These are phyloP conservation scores for Celoporthe dispersa DNA, from an alignment of 2,329 filamentous ascomycete genomes.

Conservation along the genomic window DNA sequence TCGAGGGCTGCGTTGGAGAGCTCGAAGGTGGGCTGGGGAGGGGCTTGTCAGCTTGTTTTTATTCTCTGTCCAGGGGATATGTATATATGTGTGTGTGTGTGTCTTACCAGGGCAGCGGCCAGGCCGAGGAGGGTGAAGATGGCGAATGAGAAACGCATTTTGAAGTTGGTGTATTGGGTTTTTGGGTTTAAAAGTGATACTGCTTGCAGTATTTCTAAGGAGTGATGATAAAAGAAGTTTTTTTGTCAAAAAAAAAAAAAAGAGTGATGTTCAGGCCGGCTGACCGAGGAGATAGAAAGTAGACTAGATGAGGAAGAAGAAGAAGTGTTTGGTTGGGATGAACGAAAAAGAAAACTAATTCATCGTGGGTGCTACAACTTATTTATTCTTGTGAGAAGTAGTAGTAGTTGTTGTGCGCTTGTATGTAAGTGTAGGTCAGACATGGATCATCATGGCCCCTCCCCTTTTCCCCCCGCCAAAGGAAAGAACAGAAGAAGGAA, in stretches of 20 bases:
- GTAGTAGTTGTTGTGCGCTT: neutral
- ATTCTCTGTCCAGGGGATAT: no score
- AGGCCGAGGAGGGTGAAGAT: conserved; percentile 12
- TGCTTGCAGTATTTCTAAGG: conserved; percentile 4
- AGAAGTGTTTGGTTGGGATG: neutral
- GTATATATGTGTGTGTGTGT: neutral
- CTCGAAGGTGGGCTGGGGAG: neutral
- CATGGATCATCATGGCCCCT: neutral
- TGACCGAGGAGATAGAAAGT: conserved; percentile 1
- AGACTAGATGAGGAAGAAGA: neutral
- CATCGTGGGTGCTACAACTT: neutral
- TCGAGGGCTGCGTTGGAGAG: neutral
- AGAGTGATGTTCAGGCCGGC: conserved; percentile 17
- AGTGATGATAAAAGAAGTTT: neutral
- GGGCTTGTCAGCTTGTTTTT: neutral
- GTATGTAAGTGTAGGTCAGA: neutral
- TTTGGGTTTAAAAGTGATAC: neutral
- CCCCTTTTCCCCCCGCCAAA: no score
- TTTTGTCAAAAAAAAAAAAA: neutral
- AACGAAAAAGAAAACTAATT: neutral
- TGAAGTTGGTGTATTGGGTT: neutral
- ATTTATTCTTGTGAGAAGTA: conserved; percentile 8
- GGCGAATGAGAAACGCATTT: conserved; percentile 17
- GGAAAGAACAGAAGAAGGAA: no score
- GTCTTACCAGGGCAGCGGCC: conserved; percentile 4